phyloP scores from a whole-genome alignment of 2,329 filamentous ascomycete species.

The Microdochium bolleyi region DNA sequence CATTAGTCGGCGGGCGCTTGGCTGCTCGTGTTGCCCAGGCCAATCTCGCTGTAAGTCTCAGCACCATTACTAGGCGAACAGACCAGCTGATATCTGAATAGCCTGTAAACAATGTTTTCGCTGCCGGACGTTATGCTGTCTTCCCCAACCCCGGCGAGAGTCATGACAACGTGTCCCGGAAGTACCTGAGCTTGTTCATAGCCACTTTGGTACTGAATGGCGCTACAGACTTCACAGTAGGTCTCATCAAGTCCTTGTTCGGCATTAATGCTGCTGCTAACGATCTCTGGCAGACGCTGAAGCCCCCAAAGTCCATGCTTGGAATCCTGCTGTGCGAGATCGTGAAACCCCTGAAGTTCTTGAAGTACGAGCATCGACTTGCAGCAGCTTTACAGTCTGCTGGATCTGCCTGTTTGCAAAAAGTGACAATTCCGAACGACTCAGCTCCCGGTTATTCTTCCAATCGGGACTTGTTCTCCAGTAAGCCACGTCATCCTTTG shows the following conservation, averaged over 20 bases:
- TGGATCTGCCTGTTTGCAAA: background rate
- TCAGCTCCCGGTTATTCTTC: conserved; percentile 34
- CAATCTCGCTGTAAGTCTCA: conserved; percentile 28
- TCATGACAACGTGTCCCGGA: conserved; percentile 31
- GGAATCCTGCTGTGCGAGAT: conserved; percentile 46
- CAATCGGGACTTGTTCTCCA: conserved; percentile 40
- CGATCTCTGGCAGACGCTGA: conserved; percentile 23
- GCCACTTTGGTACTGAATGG: conserved; percentile 37
- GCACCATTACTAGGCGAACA: conserved; percentile 4
- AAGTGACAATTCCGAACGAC: background rate
- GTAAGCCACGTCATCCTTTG: conserved; percentile 15
- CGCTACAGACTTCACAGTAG: conserved; percentile 34
- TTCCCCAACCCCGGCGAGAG: conserved; percentile 34
- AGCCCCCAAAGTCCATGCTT: conserved; percentile 27
- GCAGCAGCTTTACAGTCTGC: conserved; percentile 32
- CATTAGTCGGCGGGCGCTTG: conserved; percentile 36
- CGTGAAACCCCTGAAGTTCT: conserved; percentile 36
- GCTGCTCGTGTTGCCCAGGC: conserved; percentile 35
- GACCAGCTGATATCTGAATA: conserved; percentile 14
- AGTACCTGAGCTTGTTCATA: conserved; percentile 42
- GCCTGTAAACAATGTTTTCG: conserved; percentile 37
- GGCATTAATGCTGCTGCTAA: conserved; percentile 3
- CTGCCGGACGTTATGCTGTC: conserved; percentile 36
- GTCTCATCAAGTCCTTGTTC: conserved; percentile 1
- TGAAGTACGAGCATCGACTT: conserved; percentile 41